Percentiles rank a stretch among this genome's conserved stretches.
Conservation (phyloP, 768 basidiomycete genomes). For the Tricholoma bakamatsutake region DNA sequence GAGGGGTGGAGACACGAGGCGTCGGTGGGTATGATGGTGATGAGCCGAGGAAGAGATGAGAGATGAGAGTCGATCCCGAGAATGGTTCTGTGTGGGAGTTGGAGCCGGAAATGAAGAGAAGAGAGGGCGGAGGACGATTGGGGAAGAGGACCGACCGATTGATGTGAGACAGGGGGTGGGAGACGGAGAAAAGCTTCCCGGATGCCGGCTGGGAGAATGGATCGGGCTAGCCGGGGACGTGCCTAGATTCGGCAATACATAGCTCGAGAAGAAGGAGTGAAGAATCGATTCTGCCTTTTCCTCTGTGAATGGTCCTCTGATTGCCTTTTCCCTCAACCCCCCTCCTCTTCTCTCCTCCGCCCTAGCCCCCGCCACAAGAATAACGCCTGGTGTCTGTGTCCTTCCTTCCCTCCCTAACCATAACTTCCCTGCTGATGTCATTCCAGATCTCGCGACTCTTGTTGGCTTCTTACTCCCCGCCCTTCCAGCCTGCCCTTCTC, state of each 20-base stretch:
- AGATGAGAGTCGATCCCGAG: too few relatives aligned
- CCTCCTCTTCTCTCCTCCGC: slow-evolving; percentile 25
- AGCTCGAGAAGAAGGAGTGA: slow-evolving; percentile 1
- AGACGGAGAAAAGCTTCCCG: background rate
- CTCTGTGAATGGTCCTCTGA: slow-evolving; percentile 16
- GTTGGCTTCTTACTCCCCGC: slow-evolving; percentile 67
- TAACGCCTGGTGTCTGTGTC: slow-evolving; percentile 40
- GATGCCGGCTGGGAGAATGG: background rate
- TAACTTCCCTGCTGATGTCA: too few relatives aligned
- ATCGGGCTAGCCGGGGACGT: background rate
- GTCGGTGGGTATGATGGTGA: too few relatives aligned
- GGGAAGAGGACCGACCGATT: background rate
- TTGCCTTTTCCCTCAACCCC: slow-evolving; percentile 7
- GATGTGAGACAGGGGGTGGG: background rate
- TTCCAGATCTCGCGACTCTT: slow-evolving; percentile 89
- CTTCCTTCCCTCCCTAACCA: background rate
- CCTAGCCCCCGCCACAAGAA: slow-evolving; percentile 42
- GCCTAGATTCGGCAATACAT: slow-evolving; percentile 11
- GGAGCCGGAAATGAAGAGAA: too few relatives aligned
- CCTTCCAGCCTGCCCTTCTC: too few relatives aligned
- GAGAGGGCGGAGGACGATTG: too few relatives aligned
- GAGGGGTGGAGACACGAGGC: too few relatives aligned
- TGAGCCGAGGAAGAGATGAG: too few relatives aligned
- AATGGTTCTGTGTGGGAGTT: too few relatives aligned
- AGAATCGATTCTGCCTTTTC: background rate